Evolutionary conservation across 805 yeast genomes (phyloP), one percentile per base, ranked within the genome.

Genomic region (Candida coquimbonensis): DNA sequence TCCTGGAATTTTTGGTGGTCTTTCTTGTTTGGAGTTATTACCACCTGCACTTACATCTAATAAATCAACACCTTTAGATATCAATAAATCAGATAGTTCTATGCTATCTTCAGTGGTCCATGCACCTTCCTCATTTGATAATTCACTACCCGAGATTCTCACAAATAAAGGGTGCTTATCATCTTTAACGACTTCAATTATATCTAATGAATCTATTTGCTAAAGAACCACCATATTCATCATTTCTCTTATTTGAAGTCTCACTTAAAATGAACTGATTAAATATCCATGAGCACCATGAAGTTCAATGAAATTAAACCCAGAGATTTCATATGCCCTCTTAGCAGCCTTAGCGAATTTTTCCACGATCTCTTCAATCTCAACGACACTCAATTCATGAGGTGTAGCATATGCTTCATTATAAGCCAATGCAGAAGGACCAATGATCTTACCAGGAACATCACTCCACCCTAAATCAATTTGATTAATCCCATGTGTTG

Each of bases 271-370:
- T 53, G 72, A 68, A 54, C 69, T 66, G 33, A 74, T 49, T 42
- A 81, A 60, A 54, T 76, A 80, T 3, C 87, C 87, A 58, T 80
- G 80, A 14, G 84, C 84, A 38, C 45, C 48, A 42, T 82, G 87
- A 42, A 82, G 65, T 56, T 80, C 87, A 40, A 81, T 68, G 41
- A 76, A 76, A 58, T 81, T 86, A 48, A 76, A 70, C 1, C 81
- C 79, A 8, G 79, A 72, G 33, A 64, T 61, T 13, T 66, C 69
- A 32, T 72, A 63, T 1, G 86, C 77, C 49, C 71, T 68, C 47
- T 67, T 63, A 1, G 82, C 78, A 26, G 79, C 75, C 2, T 49
- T 54, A 26, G 64, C 73, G 56, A 73, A 78, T 5, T 62, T 62
- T 21, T 65, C 53, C 17, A 76, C 63, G n/a, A 77, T 44, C 0